Evolutionary conservation across 306 rosid species (phyloP).

Genomic region (Ormosia semicastrata): DNA sequence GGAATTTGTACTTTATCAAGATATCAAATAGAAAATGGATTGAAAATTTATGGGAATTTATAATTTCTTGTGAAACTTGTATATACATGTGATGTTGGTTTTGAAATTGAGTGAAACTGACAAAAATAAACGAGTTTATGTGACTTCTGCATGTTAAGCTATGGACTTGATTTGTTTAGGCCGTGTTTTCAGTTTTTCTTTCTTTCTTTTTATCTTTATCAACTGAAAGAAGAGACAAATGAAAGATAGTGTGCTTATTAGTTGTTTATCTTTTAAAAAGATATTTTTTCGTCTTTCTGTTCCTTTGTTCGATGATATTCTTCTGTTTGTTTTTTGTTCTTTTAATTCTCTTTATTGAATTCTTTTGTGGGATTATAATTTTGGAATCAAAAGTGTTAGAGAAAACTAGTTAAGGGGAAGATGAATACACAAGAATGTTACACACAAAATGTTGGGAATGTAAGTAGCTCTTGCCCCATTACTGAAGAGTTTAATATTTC

Average conservation of each 20-base stretch:
- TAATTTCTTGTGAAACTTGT: background rate
- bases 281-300: background rate
- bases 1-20: background rate
- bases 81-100: background rate
- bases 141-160: background rate
- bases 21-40: background rate
- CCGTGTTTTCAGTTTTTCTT: no score
- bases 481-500: background rate
- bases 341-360: background rate
- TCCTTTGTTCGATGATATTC: background rate
- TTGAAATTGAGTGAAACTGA: background rate
- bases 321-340: background rate
- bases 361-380: background rate
- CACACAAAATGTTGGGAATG: background rate
- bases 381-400: background rate
- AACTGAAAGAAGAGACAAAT: no score
- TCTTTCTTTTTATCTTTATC: no score
- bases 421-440: background rate
- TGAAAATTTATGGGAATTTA: background rate
- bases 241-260: background rate
- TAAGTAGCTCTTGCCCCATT: no score
- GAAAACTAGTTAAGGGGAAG: background rate
- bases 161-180: background rate
- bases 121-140: background rate
- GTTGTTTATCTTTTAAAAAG: background rate